Evolutionary conservation across 129 eudicot genomes (phyloP).

Genomic region (Deinandra increscens): DNA sequence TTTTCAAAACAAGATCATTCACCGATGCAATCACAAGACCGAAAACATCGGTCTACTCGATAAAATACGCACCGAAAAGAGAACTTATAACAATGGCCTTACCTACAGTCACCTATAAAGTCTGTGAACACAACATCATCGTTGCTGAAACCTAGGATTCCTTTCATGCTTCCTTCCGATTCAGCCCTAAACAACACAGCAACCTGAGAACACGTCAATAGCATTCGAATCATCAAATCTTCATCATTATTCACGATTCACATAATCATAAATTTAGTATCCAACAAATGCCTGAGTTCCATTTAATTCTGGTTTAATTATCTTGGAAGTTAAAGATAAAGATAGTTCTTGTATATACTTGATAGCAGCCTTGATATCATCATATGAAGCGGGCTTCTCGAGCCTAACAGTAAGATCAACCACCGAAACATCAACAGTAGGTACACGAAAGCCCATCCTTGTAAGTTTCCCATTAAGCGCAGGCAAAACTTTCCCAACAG

Average conservation of each 20-base stretch:
- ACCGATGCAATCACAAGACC: neutral
- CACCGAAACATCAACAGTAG: constrained; percentile 71
- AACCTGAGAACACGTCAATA: no score
- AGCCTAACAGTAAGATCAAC: constrained; percentile 76
- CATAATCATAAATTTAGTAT: neutral
- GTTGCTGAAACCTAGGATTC: constrained; percentile 61
- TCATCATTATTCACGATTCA: no score
- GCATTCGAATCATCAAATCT: neutral
- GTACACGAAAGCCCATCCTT: constrained; percentile 80
- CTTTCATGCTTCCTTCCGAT: constrained; percentile 55
- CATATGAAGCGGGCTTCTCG: constrained; percentile 62
- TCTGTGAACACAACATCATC: constrained; percentile 68
- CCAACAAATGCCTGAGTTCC: neutral
- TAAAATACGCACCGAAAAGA: neutral
- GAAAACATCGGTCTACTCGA: neutral
- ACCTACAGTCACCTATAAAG: constrained; percentile 65
- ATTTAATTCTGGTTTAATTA: neutral
- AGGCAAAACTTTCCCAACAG: no score
- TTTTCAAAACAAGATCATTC: neutral
- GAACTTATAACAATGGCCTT: constrained; percentile 6
- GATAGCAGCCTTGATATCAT: constrained; percentile 70
- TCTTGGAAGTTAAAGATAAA: no score
- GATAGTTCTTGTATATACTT: no score
- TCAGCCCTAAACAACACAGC: constrained; percentile 22
- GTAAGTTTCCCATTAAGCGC: no score